Base-by-base conservation (phyloP, 202 grass and related monocot species). In the Setaria viridis region DNA sequence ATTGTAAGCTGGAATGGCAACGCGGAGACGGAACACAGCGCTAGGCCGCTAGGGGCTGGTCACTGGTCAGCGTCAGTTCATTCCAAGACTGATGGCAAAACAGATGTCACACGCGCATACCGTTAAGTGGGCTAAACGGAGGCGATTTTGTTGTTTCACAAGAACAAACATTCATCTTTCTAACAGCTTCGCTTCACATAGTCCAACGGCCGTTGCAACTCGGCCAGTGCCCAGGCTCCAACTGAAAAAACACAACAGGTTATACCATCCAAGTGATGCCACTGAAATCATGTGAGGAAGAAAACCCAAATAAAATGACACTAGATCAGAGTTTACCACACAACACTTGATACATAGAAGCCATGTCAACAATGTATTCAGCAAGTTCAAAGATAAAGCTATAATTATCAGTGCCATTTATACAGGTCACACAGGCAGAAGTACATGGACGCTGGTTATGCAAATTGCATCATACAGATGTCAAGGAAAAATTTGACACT, bases 381-480 rank as follows among this genome's bases (percentile, higher is more conserved):
- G n/a, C 17, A 84, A 62, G 54, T 68, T 47, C 35, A 70, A 48
- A 62, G 25, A 11, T 34, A 34, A 8, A 32, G 17, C 63, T 70
- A 67, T 90, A 73, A 62, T 87, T 76, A 87, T 90, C 67, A 79
- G 81, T 85, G 39, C 67, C 19, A 84, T 90, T 90, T 90, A 85
- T 88, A 90, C 78, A 79, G 11, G 59, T 81, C 77, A 67, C 77
- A 66, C 75, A 62, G 34, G 42, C 3, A 69, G 74, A 78, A 79
- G 53, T 83, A 84, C 90, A 81, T 81, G 64, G 17, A 73, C 70
- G 2, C 16, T 59, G 68, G 79, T 82, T 32, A 83, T 88, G 85
- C 46, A 62, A 82, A 85, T 62, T 64, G 1, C 87, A 79, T 82
- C 17, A 87, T 50, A 79, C 67, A 82, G 34, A 67, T 41, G 91